A percentile compares a stretch with the other conserved stretches of the same genome.
Evolutionary conservation across 345 rosid genomes (phyloP).

Genomic region (Citrus cavaleriei): DNA sequence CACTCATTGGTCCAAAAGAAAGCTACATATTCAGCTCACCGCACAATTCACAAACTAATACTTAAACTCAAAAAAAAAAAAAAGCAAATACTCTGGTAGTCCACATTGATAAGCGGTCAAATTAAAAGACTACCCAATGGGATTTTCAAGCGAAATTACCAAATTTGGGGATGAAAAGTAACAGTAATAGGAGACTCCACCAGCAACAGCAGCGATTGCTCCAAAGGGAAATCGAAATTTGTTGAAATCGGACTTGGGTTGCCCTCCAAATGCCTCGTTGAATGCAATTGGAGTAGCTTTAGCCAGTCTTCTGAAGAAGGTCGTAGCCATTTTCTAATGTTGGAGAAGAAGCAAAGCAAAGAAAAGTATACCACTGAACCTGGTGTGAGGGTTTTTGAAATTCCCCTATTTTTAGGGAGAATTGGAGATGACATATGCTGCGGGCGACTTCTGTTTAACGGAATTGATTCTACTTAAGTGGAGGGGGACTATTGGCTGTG

Average conservation of each 20-base stretch:
- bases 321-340: conserved; percentile 40
- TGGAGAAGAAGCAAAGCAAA: background rate
- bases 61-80: background rate
- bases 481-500: background rate
- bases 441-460: background rate
- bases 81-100: background rate
- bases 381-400: background rate
- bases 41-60: background rate
- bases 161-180: conserved; percentile 47
- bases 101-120: background rate
- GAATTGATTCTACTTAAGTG: background rate
- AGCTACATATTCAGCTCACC: background rate
- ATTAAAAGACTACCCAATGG: conserved; percentile 5
- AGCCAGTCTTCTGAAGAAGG: conserved; percentile 57
- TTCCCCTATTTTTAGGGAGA: background rate
- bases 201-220: conserved; percentile 77
- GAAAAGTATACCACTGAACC: background rate
- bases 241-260: conserved; percentile 30
- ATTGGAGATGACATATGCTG: background rate
- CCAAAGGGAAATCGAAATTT: conserved; percentile 55
- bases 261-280: conserved; percentile 39
- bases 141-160: conserved; percentile 32
- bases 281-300: conserved; percentile 40
- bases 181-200: conserved; percentile 71
- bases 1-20: background rate